Base-by-base conservation (phyloP, 768 basidiomycete species). In the Collybia sordida region DNA sequence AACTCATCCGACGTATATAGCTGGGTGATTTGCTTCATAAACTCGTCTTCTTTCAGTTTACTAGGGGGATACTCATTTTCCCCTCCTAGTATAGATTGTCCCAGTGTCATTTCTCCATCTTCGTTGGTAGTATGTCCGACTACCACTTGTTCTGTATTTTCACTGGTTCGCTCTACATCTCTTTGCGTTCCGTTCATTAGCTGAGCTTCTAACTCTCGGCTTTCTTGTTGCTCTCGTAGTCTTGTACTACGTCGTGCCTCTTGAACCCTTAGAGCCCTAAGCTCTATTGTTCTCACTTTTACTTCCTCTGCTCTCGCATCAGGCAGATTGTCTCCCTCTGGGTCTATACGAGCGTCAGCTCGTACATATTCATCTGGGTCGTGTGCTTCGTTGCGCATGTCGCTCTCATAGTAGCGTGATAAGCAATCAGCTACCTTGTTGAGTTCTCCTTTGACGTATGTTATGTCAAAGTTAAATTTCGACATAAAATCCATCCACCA, bases 381-480 rank as follows among this genome's bases (percentile, higher is more conserved):
- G 19, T 61, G 50, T 1, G 22, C 23, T 3, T 65, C 63, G 0
- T 18, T 17, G 0, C 22, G 23, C 0, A 21, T 50, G 23, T 69
- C 64, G 38, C 54, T 60, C 42, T 69, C 56, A 36, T 65, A 72
- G 52, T 69, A 60, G 0, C 59, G 51, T 1, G 66, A 71, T 8
- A 70, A 38, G 8, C 52, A 59, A 45, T 71, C 67, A 0, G 62
- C 66, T n/a, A 67, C 64, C 22, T 55, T 59, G 27, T 69, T 69
- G 0, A 34, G 19, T 23, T 49, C 45, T 0, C 67, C 69, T 34
- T 61, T 57, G 2, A 66, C 60, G 48, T 67, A 65, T 2, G 28
- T 42, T 1, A 67, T 62, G 12, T 63, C 53, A 31, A 51, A 59
- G 38, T 70, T 50, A 44, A 71, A 71, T 1, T 52, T 12, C 0